Evolutionary conservation across 495 filamentous ascomycete species (phyloP).

Genomic region (Tuber calosporum): DNA sequence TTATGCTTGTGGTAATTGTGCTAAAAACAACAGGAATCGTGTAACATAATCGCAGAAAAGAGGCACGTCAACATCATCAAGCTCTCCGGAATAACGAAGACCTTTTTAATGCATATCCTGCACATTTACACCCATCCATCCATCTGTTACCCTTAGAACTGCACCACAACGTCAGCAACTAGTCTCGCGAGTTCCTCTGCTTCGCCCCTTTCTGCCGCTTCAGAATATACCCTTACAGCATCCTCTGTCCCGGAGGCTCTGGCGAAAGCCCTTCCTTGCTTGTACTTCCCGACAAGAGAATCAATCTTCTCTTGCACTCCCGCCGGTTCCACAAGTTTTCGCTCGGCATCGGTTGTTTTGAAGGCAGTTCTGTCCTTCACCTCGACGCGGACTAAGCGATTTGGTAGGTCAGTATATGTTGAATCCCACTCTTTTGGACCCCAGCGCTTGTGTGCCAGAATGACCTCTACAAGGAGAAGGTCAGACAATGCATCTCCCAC

Average conservation of each 20-base stretch:
- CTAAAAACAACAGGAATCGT: not conserved
- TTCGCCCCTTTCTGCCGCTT: conserved; percentile 76
- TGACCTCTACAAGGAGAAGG: conserved; percentile 89
- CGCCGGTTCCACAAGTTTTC: conserved; percentile 68
- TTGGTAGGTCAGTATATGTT: conserved; percentile 93
- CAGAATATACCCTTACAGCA: conserved; percentile 93
- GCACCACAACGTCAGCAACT: conserved; percentile 62
- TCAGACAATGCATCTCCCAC: conserved; percentile 95
- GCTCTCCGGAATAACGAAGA: not conserved
- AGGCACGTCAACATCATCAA: not conserved
- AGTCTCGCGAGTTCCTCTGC: conserved; percentile 79
- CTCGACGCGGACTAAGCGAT: conserved; percentile 85
- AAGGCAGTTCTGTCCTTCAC: conserved; percentile 81
- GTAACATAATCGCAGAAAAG: not conserved
- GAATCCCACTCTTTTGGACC: conserved; percentile 80
- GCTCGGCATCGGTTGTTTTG: conserved; percentile 83
- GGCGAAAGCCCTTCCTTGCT: conserved; percentile 81
- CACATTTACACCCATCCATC: not conserved
- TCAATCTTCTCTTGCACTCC: conserved; percentile 81
- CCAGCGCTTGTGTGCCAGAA: conserved; percentile 93
- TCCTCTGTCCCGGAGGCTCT: conserved; percentile 93
- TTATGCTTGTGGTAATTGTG: not conserved
- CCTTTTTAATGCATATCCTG: not conserved
- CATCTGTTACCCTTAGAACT: conserved; percentile 25
- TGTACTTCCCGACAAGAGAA: conserved; percentile 77